Percentiles rank a stretch among this genome's conserved stretches.
These are phyloP conservation scores for Lablab purpureus DNA, from an alignment of 306 rosid species.

Conservation along the genomic window DNA sequence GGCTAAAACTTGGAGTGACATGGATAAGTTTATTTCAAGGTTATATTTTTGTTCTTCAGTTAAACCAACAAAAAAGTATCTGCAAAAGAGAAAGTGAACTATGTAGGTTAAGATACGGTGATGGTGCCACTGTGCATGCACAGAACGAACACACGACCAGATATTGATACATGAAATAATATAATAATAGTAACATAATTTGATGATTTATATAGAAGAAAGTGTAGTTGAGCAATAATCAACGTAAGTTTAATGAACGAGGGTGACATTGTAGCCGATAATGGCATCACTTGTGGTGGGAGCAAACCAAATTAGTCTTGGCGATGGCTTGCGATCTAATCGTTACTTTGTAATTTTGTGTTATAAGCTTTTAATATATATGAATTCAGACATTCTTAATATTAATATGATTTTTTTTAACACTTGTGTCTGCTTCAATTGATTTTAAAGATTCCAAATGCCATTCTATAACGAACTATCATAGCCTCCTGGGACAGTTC, in stretches of 20 bases:
- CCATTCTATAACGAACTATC: too few species aligned
- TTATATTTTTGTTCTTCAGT: neutral
- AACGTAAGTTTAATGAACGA: constrained; percentile 62
- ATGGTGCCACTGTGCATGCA: too few species aligned
- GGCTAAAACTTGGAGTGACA: neutral
- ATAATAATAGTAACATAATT: neutral
- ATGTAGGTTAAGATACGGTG: too few species aligned
- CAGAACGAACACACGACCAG: too few species aligned
- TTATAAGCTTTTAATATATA: too few species aligned
- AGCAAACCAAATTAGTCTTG: constrained; percentile 59
- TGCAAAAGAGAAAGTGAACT: neutral
- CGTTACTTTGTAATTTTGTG: too few species aligned
- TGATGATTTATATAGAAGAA: neutral
- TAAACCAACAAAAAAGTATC: neutral
- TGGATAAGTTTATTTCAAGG: neutral
- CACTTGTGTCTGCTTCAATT: too few species aligned
- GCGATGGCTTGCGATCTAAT: constrained; percentile 51
- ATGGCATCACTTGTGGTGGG: constrained; percentile 73
- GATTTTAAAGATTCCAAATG: too few species aligned
- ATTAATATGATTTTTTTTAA: too few species aligned
- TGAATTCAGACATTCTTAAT: too few species aligned
- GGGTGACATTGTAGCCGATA: constrained; percentile 76
- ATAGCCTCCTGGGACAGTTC: too few species aligned
- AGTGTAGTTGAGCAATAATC: too few species aligned
- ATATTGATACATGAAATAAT: neutral